These are phyloP conservation scores for Amphirosellinia nigrospora DNA, from an alignment of 495 filamentous ascomycete species.

Conservation along the genomic window DNA sequence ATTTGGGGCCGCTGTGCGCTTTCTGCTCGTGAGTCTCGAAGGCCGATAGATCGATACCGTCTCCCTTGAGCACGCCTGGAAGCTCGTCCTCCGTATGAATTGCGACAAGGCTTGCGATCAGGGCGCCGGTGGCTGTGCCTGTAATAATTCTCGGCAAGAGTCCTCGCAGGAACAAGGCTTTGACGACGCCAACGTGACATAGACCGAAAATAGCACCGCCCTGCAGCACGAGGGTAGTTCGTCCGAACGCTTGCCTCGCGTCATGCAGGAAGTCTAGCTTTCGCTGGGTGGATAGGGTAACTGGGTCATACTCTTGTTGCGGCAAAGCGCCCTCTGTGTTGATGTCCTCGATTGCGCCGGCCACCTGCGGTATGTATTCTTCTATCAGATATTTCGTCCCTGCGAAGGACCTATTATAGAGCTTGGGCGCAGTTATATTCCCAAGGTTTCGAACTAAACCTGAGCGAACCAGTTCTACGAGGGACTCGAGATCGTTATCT, in stretches of 20 bases:
- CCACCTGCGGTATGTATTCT: slow-evolving; percentile 86
- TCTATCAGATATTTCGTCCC: slow-evolving; percentile 92
- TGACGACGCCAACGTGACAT: slow-evolving; percentile 90
- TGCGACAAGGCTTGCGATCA: slow-evolving; percentile 89
- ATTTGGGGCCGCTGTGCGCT: slow-evolving; percentile 16
- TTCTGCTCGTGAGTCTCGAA: slow-evolving; percentile 60
- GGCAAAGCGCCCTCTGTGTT: slow-evolving; percentile 49
- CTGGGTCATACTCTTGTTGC: slow-evolving; percentile 42
- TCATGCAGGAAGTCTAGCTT: slow-evolving; percentile 91
- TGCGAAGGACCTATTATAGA: slow-evolving; percentile 85
- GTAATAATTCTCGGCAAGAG: slow-evolving; percentile 89
- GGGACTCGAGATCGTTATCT: slow-evolving; percentile 71
- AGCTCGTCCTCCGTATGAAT: slow-evolving; percentile 90
- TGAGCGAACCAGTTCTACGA: slow-evolving; percentile 81
- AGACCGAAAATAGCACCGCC: slow-evolving; percentile 92
- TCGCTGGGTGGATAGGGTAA: slow-evolving; percentile 74
- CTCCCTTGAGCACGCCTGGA: slow-evolving; percentile 73
- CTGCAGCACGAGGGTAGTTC: slow-evolving; percentile 84
- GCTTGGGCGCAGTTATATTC: slow-evolving; percentile 82
- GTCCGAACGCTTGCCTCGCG: slow-evolving; percentile 87
- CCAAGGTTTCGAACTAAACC: slow-evolving; percentile 90
- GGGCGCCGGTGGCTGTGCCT: slow-evolving; percentile 86
- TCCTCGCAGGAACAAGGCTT: slow-evolving; percentile 83
- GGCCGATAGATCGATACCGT: slow-evolving; percentile 81
- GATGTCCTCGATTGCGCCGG: slow-evolving; percentile 78